These are phyloP conservation scores for Nicotiana noctiflora DNA, from an alignment of 257 asterid genomes.

Conservation along the genomic window DNA sequence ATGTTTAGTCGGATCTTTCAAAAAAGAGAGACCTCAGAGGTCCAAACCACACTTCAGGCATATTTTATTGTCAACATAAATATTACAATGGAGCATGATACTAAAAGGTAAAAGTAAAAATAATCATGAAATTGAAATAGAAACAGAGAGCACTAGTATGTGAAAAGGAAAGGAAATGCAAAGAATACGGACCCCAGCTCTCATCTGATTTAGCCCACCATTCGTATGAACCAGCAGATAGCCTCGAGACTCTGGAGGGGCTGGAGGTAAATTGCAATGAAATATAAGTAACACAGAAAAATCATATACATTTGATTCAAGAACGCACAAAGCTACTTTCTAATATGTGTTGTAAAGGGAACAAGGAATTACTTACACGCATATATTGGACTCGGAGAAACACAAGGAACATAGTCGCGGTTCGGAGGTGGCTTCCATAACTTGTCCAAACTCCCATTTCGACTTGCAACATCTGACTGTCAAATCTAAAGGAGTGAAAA, in stretches of 20 bases:
- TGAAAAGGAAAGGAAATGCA: not conserved
- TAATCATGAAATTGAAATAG: not conserved
- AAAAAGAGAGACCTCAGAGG: not conserved
- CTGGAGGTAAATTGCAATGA: slow-evolving; percentile 32
- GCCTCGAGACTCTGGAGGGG: slow-evolving; percentile 68
- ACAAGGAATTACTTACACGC: slow-evolving; percentile 41
- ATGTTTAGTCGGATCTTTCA: slow-evolving; percentile 1
- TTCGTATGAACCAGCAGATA: slow-evolving; percentile 84
- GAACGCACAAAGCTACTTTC: slow-evolving; percentile 6
- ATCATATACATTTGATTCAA: not conserved
- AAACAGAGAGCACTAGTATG: slow-evolving; percentile 24
- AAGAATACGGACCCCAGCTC: slow-evolving; percentile 74
- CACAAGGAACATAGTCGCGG: slow-evolving; percentile 72
- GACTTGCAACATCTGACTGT: slow-evolving; percentile 55
- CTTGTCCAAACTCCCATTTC: slow-evolving; percentile 41
- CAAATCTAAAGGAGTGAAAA: slow-evolving; percentile 82
- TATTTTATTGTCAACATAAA: not conserved
- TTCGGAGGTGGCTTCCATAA: slow-evolving; percentile 84
- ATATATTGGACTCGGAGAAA: slow-evolving; percentile 51
- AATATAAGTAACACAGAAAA: slow-evolving; percentile 3
- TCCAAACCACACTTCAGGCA: not conserved
- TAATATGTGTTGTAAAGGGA: not conserved
- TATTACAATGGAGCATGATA: not conserved
- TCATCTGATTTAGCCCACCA: slow-evolving; percentile 98
- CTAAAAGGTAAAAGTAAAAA: not conserved